phyloP scores from a whole-genome alignment of 345 rosid genomes.

The Noccaea caerulescens region DNA sequence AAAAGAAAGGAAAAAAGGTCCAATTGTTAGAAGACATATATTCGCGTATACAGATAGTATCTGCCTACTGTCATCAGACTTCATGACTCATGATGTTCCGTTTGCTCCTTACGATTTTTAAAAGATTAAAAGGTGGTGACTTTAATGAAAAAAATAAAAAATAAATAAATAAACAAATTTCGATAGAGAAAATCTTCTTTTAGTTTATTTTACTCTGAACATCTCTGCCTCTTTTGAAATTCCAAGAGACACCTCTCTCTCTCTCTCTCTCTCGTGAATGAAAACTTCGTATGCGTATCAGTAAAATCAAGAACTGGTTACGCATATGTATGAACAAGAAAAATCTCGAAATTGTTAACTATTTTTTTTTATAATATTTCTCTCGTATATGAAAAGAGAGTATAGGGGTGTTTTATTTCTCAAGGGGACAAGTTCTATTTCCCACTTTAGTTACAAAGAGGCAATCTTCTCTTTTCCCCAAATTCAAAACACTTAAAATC shows the following conservation, averaged over 20 bases:
- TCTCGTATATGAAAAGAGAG: slow-evolving; percentile 27
- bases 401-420: slow-evolving; percentile 32
- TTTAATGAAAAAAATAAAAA: slow-evolving; percentile 4
- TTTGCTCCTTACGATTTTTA: slow-evolving; percentile 12
- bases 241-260: slow-evolving; percentile 37
- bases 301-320: too few species aligned
- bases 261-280: too few species aligned
- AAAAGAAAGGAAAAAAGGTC: background rate
- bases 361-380: background rate
- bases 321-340: background rate
- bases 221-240: slow-evolving; percentile 33
- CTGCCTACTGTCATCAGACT: background rate
- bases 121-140: slow-evolving; percentile 16
- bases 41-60: background rate
- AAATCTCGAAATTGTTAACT: slow-evolving; percentile 18
- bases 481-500: slow-evolving; percentile 25
- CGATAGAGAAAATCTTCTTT: slow-evolving; percentile 27
- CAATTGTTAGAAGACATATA: slow-evolving; percentile 21
- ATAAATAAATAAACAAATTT: slow-evolving; percentile 18
- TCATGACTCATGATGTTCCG: background rate
- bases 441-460: slow-evolving; percentile 46
- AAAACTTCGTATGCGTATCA: too few species aligned
- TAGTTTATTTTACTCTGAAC: slow-evolving; percentile 23
- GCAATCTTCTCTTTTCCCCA: slow-evolving; percentile 20
- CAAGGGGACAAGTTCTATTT: slow-evolving; percentile 26